Evolutionary conservation across 208 protist species (phyloP).

Genomic region (Wallacemonas sp.): DNA sequence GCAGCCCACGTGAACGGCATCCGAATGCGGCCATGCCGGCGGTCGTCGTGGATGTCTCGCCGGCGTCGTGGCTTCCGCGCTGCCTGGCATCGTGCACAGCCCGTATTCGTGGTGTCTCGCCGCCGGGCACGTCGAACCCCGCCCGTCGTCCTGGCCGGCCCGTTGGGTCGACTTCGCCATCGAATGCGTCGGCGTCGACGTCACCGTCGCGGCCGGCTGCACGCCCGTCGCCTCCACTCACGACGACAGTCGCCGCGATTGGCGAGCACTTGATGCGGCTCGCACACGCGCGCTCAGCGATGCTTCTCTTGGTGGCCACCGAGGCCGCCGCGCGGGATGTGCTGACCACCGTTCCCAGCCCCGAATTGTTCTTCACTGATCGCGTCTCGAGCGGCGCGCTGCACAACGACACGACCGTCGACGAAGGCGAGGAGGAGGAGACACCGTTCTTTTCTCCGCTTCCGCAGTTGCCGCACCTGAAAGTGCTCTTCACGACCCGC

Average conservation of each 20-base stretch:
- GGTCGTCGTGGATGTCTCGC: constrained; percentile 71
- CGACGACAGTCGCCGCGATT: constrained; percentile 34
- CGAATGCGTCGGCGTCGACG: no score
- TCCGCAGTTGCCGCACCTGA: constrained; percentile 34
- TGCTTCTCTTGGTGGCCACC: constrained; percentile 73
- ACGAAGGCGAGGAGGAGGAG: neutral
- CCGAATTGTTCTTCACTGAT: constrained; percentile 46
- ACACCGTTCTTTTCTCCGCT: constrained; percentile 34
- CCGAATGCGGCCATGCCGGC: constrained; percentile 36
- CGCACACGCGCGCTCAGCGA: constrained; percentile 46
- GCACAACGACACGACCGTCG: constrained; percentile 20
- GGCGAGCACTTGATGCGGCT: constrained; percentile 72
- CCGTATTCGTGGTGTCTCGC: no score
- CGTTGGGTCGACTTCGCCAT: no score
- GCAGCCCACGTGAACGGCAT: neutral
- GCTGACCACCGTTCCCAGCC: constrained; percentile 26
- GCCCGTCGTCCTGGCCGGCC: no score
- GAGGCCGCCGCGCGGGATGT: constrained; percentile 41
- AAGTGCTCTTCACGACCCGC: constrained; percentile 57
- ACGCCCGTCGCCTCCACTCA: constrained; percentile 18
- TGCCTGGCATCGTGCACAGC: constrained; percentile 48
- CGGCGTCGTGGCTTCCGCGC: constrained; percentile 30
- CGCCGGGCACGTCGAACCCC: no score
- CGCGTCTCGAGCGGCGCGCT: constrained; percentile 14
- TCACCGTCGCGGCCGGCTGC: no score